Evolutionary conservation across 2,329 filamentous ascomycete species (phyloP), one percentile per base, ranked within the genome.

Genomic region (Beauveria pseudobassiana): DNA sequence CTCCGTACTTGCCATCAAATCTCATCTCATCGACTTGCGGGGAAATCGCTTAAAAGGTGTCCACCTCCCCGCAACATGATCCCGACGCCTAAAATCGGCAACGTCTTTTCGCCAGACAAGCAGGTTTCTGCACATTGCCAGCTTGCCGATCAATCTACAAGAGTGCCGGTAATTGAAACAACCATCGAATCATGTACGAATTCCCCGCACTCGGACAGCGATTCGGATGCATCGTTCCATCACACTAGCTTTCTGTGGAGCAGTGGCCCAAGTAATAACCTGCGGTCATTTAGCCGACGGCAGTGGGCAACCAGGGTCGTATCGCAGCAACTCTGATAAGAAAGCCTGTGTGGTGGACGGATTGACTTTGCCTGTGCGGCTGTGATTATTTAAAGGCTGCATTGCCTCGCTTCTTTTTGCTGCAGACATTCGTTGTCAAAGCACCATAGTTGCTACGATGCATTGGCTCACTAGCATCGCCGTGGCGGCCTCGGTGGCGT

Each of bases 191-290:
- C 24, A 51, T 43, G 24, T 34, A 38, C 56, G 8, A 45, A 24
- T 48, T 51, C 38, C 56, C 56, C 56, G 34, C 46, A 59, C n/a
- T n/a, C n/a, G 8, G 45, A 16, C n/a, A 8, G 50, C 46, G 34
- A 59, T 51, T 45, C 8, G 34, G 45, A 43, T 59, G 48, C 48
- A 59, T 45, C 18, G 34, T 30, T 34, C 34, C 56, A 59, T 59
- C 24, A 8, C 34, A 10, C 24, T 45, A 51, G 24, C 40, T 38
- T 40, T 1, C 8, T 12, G 16, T 38, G 18, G 6, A 26, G 26
- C 9, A 14, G 16, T 1, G 28, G 12, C 49, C 49, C 14, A 30
- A 26, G 26, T 20, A 38, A 16, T 9, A 22, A 16, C 28, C 24
- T 3, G n/a, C 26, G 9, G 12, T 22, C 1, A 56, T 56, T 45